A percentile compares a stretch with the other conserved stretches of the same genome.
Evolutionary conservation across 106 monocot genomes (phyloP).

Genomic region (Gastrodia elata): DNA sequence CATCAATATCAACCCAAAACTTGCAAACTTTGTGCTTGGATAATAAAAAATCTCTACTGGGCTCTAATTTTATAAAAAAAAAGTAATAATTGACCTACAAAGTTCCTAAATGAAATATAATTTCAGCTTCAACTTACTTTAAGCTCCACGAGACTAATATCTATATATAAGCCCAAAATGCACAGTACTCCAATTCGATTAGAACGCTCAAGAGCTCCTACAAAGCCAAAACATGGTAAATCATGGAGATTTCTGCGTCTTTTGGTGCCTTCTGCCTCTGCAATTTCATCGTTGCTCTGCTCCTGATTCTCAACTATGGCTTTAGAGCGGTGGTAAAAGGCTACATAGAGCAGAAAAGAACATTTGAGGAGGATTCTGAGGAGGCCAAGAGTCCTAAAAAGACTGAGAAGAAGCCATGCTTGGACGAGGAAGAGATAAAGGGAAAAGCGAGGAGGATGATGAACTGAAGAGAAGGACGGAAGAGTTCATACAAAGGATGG

Average conservation of each 20-base stretch:
- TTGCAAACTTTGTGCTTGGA: too few species aligned
- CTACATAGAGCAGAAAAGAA: background rate
- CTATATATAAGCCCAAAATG: background rate
- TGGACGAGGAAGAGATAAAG: background rate
- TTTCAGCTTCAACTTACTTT: background rate
- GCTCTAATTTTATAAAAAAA: too few species aligned
- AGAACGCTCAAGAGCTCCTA: background rate
- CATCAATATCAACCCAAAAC: too few species aligned
- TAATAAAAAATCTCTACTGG: too few species aligned
- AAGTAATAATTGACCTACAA: too few species aligned
- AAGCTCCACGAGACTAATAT: background rate
- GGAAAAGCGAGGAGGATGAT: background rate
- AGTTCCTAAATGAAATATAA: too few species aligned
- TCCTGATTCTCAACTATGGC: background rate
- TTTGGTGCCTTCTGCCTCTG: slow-evolving; percentile 4
- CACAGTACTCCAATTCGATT: background rate
- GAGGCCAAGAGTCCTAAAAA: background rate
- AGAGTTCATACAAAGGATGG: slow-evolving; percentile 9
- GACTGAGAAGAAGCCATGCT: background rate
- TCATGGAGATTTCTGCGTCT: background rate
- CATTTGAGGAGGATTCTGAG: background rate
- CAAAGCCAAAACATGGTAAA: background rate
- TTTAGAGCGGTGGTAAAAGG: background rate
- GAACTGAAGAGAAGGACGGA: background rate
- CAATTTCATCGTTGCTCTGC: slow-evolving; percentile 3